These are phyloP conservation scores for Colletotrichum chlorophyti DNA, from an alignment of 2,329 filamentous ascomycete species.

Conservation along the genomic window DNA sequence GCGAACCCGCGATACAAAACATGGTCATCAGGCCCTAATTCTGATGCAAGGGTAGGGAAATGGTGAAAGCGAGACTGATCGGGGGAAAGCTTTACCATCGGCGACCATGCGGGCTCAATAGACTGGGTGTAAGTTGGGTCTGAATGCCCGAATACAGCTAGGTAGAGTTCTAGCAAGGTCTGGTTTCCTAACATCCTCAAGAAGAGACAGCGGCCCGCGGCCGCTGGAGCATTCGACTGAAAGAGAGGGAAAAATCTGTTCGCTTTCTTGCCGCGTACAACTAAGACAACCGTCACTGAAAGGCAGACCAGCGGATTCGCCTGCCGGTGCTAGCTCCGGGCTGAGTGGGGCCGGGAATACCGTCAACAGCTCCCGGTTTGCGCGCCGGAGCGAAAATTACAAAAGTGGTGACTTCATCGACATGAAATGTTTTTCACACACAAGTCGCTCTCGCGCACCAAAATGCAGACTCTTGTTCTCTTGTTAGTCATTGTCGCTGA, in stretches of 20 bases:
- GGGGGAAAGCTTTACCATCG: conserved; percentile 21
- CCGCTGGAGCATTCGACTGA: conserved; percentile 4
- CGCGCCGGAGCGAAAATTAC: no score
- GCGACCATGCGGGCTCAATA: neutral
- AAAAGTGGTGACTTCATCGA: conserved; percentile 29
- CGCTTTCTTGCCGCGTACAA: neutral
- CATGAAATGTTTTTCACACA: neutral
- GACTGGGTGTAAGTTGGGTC: no score
- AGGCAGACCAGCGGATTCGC: neutral
- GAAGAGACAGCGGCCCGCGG: neutral
- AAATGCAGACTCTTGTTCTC: no score
- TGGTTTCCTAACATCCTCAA: neutral
- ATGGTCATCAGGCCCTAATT: conserved; percentile 18
- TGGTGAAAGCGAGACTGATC: conserved; percentile 11
- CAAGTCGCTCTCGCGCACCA: neutral
- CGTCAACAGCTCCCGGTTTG: conserved; percentile 5
- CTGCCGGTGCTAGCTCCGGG: conserved; percentile 24
- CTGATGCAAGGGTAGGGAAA: conserved; percentile 9
- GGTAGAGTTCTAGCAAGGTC: no score
- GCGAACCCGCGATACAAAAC: conserved; percentile 1
- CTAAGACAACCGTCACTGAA: no score
- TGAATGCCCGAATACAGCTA: no score
- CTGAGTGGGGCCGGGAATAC: conserved; percentile 23
- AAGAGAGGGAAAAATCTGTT: neutral
- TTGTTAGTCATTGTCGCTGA: neutral